Evolutionary conservation across 140 eudicot species (phyloP).

Genomic region (Anethum foeniculum): DNA sequence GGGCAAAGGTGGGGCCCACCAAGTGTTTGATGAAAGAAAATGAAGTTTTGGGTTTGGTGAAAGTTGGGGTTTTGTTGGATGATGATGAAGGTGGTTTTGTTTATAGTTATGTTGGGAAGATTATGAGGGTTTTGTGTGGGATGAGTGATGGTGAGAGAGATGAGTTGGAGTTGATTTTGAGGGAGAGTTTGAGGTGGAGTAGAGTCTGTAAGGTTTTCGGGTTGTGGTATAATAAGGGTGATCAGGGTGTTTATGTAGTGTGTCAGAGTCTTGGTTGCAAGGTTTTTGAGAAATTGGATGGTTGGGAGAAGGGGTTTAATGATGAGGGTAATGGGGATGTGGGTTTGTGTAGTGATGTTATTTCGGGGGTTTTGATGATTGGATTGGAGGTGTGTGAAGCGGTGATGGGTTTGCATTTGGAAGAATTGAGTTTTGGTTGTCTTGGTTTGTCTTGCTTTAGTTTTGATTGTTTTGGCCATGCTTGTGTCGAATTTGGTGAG

Average conservation of each 20-base stretch:
- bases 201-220: slow-evolving; percentile 48
- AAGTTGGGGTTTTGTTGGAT: slow-evolving; percentile 26
- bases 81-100: slow-evolving; percentile 14
- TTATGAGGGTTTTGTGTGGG: slow-evolving; percentile 38
- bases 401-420: slow-evolving; percentile 32
- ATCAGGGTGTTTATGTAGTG: slow-evolving; percentile 45
- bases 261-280: slow-evolving; percentile 27
- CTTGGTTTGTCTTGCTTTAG: slow-evolving; percentile 36
- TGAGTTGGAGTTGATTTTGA: slow-evolving; percentile 33
- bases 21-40: slow-evolving; percentile 34
- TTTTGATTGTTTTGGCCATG: slow-evolving; percentile 51
- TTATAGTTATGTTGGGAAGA: slow-evolving; percentile 37
- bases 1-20: slow-evolving; percentile 8
- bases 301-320: slow-evolving; percentile 10
- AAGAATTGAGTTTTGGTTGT: slow-evolving; percentile 42
- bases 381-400: slow-evolving; percentile 67
- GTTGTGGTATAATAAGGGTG: slow-evolving; percentile 50
- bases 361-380: slow-evolving; percentile 24
- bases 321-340: neutral
- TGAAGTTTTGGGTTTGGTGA: slow-evolving; percentile 42
- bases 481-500: slow-evolving; percentile 39
- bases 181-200: slow-evolving; percentile 21
- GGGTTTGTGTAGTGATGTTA: neutral
- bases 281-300: slow-evolving; percentile 13
- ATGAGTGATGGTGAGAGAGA: slow-evolving; percentile 32